Evolutionary conservation across 305 asterid genomes (phyloP).

Genomic region (Fraxinus platypoda): DNA sequence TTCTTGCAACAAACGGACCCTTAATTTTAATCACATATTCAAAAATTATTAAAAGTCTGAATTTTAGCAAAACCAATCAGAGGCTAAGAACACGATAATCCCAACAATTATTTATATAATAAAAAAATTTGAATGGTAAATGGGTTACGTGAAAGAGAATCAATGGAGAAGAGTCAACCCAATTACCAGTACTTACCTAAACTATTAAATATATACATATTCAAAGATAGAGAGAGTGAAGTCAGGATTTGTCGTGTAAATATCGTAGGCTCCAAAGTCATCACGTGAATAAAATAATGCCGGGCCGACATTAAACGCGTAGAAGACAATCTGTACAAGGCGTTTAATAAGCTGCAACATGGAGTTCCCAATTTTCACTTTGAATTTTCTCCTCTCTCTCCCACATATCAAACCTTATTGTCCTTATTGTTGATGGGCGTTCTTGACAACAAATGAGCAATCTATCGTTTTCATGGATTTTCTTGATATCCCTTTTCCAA

Average conservation of each 20-base stretch:
- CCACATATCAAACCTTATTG: too few relatives aligned
- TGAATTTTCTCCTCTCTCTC: not conserved
- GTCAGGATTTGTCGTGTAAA: not conserved
- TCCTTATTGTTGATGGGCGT: slow-evolving; percentile 6
- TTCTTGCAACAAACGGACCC: too few relatives aligned
- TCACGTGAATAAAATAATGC: not conserved
- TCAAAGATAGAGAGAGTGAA: not conserved
- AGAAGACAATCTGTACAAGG: not conserved
- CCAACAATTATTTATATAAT: not conserved
- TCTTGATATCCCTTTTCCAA: not conserved
- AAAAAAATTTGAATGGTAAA: not conserved
- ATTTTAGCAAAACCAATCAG: too few relatives aligned
- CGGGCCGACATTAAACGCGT: slow-evolving; percentile 17
- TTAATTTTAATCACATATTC: too few relatives aligned
- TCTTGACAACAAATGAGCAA: slow-evolving; percentile 23
- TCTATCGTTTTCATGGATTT: slow-evolving; percentile 5
- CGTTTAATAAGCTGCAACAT: not conserved
- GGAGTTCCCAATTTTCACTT: not conserved
- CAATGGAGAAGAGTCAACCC: not conserved
- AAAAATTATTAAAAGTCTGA: too few relatives aligned
- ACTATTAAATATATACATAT: not conserved
- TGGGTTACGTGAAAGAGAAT: not conserved
- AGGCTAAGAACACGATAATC: not conserved
- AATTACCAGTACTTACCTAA: not conserved
- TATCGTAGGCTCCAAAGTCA: not conserved